Base-by-base conservation (phyloP, 331 rosid species). In the Malus hybrid region DNA sequence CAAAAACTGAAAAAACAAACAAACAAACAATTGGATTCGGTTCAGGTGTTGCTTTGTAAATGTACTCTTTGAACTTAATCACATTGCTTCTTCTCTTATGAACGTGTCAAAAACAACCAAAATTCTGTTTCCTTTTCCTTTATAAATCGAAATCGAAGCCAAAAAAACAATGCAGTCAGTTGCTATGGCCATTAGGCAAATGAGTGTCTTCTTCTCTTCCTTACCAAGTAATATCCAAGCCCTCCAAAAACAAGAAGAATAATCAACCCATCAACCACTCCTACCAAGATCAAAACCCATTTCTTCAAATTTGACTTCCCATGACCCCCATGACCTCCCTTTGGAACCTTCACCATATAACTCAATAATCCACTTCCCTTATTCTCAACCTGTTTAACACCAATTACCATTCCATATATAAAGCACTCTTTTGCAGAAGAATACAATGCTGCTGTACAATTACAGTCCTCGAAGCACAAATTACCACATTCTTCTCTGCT, bases 241-340 rank as follows among this genome's bases (percentile, higher is more conserved):
- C 93, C 95, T 60, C 92, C 97, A 74, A 82, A 79, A 83, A 87
- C 84, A 80, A 78, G 74, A 5, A 94, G 56, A 90, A 92, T 74
- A 12, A 94, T 87, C 70, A 92, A 67, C 33, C 92, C 96, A 82
- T 94, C 99, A 84, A 83, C 83, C 62, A 90, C 88, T 48, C 96
- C 96, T 6, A 89, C 93, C 79, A 83, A 50, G 29, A 88, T 31
- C 65, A 94, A 74, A 2, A 92, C 82, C 99, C 99, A 94, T 76
- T 75, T 94, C 44, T 90, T 94, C 78, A 92, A 54, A 61, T 66
- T 69, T 33, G 90, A 79, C 60, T 60, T 74, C 42, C 80, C 87
- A 70, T 77, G 85, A 48, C 70, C 77, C 76, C 67, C 74, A 39
- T 19, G 76, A 70, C 39, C 79, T 61, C 96, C 96, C 83, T 84